Evolutionary conservation across 139 green algal species (phyloP), one percentile per base, ranked within the genome.

Genomic region (Chlorella sp.): DNA sequence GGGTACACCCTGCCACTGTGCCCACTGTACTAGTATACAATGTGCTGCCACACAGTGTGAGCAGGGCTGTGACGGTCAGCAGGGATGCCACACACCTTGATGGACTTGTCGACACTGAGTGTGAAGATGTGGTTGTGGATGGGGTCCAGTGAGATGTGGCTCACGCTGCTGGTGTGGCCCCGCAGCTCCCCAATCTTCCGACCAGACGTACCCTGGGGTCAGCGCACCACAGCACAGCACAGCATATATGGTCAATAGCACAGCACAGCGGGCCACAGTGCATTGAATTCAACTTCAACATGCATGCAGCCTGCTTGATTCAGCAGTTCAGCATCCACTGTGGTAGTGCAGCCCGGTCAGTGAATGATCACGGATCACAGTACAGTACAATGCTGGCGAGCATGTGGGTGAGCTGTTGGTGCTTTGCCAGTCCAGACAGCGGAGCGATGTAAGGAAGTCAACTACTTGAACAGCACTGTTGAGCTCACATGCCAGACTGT

Each of bases 401-500:
- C 42, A 17, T 55, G 17, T 55, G 42, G 42, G 42, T 17, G 42
- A 26, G 42, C 42, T 26, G 42, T 17, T 17, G 42, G 42, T 17
- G 17, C 10, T 10, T 55, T 10, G 42, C 10, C 42, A 55, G n/a
- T n/a, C n/a, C n/a, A n/a, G n/a, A n/a, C n/a, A n/a, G n/a, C n/a
- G n/a, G n/a, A n/a, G n/a, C n/a, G n/a, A n/a, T n/a, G n/a, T n/a
- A n/a, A n/a, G n/a, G n/a, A n/a, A n/a, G n/a, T n/a, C n/a, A n/a
- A n/a, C n/a, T 55, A 17, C 10, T 17, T 55, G 42, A 10, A 10
- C 55, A 6, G 27, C 33, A n/a, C 29, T 64, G 1, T 17, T 60
- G 14, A 34, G 31, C 78, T 49, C 42, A 88, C 80, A 67, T 93
- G 84, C 91, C 91, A 96, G 24, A 96, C 55, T 32, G 92, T 80